Percentiles rank a stretch among this genome's conserved stretches.
Conservation (phyloP, 2,329 filamentous ascomycete genomes). For the Colletotrichum tabaci region DNA sequence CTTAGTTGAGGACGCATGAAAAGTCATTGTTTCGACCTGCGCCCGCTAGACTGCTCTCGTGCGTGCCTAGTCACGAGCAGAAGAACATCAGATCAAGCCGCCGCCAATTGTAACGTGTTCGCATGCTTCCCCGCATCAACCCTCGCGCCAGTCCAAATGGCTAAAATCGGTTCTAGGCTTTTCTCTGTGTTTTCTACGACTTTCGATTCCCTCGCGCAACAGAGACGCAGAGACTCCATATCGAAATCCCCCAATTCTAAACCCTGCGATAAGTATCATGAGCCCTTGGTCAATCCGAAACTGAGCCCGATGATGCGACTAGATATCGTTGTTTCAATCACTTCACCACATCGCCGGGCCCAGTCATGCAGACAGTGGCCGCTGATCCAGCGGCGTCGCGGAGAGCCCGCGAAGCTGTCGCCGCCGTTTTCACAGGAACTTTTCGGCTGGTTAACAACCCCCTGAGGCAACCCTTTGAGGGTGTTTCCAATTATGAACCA, state of each 20-base stretch:
- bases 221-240: background rate
- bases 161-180: background rate
- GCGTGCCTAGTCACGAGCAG: background rate
- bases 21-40: background rate
- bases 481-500: too few relatives aligned
- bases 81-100: background rate
- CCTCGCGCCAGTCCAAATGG: background rate
- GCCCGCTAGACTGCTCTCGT: background rate
- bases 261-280: background rate
- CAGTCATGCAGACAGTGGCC: slow-evolving; percentile 35
- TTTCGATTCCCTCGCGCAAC: background rate
- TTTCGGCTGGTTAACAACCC: too few relatives aligned
- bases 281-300: background rate
- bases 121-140: background rate
- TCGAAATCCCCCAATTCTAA: background rate
- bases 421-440: too few relatives aligned
- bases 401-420: slow-evolving; percentile 11
- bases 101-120: too few relatives aligned
- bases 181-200: background rate
- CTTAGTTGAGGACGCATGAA: background rate
- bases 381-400: slow-evolving; percentile 22
- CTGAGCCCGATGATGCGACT: background rate
- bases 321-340: background rate
- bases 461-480: too few relatives aligned
- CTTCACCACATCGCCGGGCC: slow-evolving; percentile 29